Evolutionary conservation across 2,329 filamentous ascomycete genomes (phyloP).

Genomic region (Exophiala viscosa): DNA sequence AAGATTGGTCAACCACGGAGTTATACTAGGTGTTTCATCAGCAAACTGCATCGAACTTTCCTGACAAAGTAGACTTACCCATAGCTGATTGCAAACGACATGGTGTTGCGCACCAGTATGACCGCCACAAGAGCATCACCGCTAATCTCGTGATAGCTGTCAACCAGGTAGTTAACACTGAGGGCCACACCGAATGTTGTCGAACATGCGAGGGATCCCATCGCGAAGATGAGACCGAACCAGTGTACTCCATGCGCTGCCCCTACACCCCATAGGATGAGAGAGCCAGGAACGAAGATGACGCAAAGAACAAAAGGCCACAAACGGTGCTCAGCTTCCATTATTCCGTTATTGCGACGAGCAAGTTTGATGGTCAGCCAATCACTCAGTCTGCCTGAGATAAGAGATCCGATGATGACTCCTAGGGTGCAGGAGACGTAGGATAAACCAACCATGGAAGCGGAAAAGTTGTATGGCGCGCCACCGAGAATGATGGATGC

Average conservation of each 20-base stretch:
- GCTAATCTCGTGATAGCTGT: conserved; percentile 47
- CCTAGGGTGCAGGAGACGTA: conserved; percentile 34
- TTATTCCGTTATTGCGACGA: conserved; percentile 28
- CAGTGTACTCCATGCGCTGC: conserved; percentile 48
- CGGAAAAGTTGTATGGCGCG: conserved; percentile 37
- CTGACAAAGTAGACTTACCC: conserved; percentile 29
- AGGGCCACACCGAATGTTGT: conserved; percentile 45
- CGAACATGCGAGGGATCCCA: conserved; percentile 45
- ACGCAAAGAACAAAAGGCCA: conserved; percentile 33
- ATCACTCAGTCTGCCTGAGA: conserved; percentile 28
- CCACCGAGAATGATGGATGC: conserved; percentile 37
- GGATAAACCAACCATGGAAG: conserved; percentile 39
- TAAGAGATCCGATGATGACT: conserved; percentile 16
- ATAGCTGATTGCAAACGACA: conserved; percentile 50
- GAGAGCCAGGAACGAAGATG: conserved; percentile 42
- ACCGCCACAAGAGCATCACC: conserved; percentile 51
- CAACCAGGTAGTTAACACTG: conserved; percentile 47
- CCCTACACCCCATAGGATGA: conserved; percentile 52
- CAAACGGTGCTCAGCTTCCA: conserved; percentile 31
- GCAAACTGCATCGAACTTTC: not conserved
- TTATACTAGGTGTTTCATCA: conserved; percentile 36
- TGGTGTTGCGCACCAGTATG: conserved; percentile 49
- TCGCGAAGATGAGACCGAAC: conserved; percentile 49
- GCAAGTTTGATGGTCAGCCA: conserved; percentile 28
- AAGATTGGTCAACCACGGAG: conserved; percentile 39